These are phyloP conservation scores for Termitomyces sp. DNA, from an alignment of 768 basidiomycete species.

Conservation along the genomic window DNA sequence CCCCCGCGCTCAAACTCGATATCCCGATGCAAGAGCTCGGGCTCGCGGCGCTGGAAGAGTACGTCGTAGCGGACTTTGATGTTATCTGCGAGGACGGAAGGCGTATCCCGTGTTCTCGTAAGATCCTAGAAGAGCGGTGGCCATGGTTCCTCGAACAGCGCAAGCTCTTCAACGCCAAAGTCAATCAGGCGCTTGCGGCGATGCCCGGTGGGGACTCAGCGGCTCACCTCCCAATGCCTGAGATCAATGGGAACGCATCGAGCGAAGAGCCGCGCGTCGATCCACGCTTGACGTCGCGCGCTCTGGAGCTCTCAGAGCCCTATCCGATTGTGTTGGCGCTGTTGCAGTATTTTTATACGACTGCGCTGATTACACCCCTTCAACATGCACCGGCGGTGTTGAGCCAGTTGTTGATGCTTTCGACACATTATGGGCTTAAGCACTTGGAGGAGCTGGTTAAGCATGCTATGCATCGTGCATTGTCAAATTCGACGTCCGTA, in stretches of 20 bases:
- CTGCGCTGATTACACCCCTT: conserved; percentile 81
- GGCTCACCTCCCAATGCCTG: conserved; percentile 62
- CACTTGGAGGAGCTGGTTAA: conserved; percentile 80
- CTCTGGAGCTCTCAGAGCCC: conserved; percentile 81
- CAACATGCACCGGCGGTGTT: conserved; percentile 91
- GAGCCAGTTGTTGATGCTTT: conserved; percentile 79
- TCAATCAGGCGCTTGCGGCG: conserved; percentile 51
- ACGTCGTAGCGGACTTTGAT: conserved; percentile 84
- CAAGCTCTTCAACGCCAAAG: conserved; percentile 52
- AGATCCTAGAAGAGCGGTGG: conserved; percentile 88
- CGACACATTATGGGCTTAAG: conserved; percentile 75
- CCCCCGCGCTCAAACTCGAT: conserved; percentile 64
- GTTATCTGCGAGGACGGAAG: conserved; percentile 90
- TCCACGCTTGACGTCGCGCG: conserved; percentile 76
- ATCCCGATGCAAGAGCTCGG: conserved; percentile 81
- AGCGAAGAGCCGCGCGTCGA: conserved; percentile 58
- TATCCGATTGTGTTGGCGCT: conserved; percentile 87
- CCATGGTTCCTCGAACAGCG: conserved; percentile 88
- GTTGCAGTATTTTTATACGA: conserved; percentile 91
- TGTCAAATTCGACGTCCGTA: conserved; percentile 82
- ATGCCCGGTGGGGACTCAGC: conserved; percentile 47
- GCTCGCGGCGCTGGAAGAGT: conserved; percentile 78
- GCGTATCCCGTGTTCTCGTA: conserved; percentile 76
- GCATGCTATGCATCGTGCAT: conserved; percentile 89
- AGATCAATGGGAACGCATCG: conserved; percentile 49